Conservation (phyloP, 2,329 filamentous ascomycete genomes). For the Rosellinia necatrix region DNA sequence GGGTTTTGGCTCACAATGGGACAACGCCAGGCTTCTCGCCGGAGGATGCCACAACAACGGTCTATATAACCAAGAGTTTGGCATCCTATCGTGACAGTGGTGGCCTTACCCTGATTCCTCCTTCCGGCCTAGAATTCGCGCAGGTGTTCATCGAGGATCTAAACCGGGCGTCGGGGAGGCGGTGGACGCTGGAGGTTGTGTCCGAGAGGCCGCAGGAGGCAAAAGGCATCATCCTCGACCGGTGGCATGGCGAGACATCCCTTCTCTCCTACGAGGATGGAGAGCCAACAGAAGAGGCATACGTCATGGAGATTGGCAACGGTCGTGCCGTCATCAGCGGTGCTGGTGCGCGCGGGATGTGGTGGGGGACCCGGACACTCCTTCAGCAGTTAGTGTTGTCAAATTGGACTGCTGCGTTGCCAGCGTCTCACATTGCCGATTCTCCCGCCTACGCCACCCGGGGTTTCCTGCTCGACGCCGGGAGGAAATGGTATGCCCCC, state of each 20-base stretch:
- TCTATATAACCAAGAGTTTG: slow-evolving; percentile 49
- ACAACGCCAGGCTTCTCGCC: slow-evolving; percentile 17
- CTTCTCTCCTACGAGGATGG: slow-evolving; percentile 53
- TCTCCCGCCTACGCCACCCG: slow-evolving; percentile 50
- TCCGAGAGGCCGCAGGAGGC: slow-evolving; percentile 39
- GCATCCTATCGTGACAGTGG: slow-evolving; percentile 46
- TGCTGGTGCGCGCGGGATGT: slow-evolving; percentile 50
- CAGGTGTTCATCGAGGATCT: slow-evolving; percentile 52
- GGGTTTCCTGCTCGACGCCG: slow-evolving; percentile 51
- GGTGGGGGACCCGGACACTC: slow-evolving; percentile 53
- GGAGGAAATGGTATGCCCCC: slow-evolving; percentile 49
- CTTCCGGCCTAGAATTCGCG: slow-evolving; percentile 54
- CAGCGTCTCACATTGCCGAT: slow-evolving; percentile 41
- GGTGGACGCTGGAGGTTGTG: slow-evolving; percentile 49
- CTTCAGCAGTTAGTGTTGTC: slow-evolving; percentile 47
- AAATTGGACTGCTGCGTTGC: slow-evolving; percentile 39
- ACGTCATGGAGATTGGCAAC: slow-evolving; percentile 47
- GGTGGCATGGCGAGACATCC: slow-evolving; percentile 34
- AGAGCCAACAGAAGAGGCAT: slow-evolving; percentile 53
- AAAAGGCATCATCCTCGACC: slow-evolving; percentile 50
- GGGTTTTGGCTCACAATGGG: background rate
- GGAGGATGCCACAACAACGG: slow-evolving; percentile 29
- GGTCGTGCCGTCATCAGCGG: slow-evolving; percentile 46
- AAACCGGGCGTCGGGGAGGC: slow-evolving; percentile 43
- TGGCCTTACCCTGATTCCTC: slow-evolving; percentile 57